Evolutionary conservation across 768 basidiomycete genomes (phyloP).

Genomic region (Solioccasus polychromus): DNA sequence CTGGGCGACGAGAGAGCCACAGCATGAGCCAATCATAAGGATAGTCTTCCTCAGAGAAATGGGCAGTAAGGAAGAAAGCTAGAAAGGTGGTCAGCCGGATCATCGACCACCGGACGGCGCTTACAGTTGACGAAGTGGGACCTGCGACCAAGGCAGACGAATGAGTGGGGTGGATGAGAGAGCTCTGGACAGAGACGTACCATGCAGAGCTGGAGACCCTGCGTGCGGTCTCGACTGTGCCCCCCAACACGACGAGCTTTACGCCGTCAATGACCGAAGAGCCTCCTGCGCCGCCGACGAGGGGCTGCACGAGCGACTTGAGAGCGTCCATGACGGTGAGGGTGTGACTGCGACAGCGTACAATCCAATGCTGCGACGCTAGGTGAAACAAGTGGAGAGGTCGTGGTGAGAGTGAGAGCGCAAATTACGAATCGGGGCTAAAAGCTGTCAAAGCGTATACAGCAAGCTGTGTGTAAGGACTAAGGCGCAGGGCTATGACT

Average conservation of each 20-base stretch:
- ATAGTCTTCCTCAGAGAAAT: constrained; percentile 88
- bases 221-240: constrained; percentile 83
- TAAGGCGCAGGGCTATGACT: background rate
- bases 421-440: constrained; percentile 7
- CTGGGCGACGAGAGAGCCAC: constrained; percentile 81
- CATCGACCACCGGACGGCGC: constrained; percentile 26
- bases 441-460: constrained; percentile 11
- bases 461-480: constrained; percentile 26
- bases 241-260: constrained; percentile 86
- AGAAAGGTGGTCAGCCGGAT: constrained; percentile 4
- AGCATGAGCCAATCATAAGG: constrained; percentile 92
- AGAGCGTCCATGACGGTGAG: constrained; percentile 64
- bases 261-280: constrained; percentile 84
- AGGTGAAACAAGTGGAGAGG: constrained; percentile 11
- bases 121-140: constrained; percentile 86
- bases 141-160: constrained; percentile 37
- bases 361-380: constrained; percentile 39
- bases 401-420: constrained; percentile 24
- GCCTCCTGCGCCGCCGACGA: constrained; percentile 70
- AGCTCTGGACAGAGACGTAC: constrained; percentile 38
- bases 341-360: constrained; percentile 23
- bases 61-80: constrained; percentile 87
- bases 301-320: constrained; percentile 78
- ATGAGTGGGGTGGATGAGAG: constrained; percentile 9
- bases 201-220: constrained; percentile 81